These are phyloP conservation scores for Suillus occidentalis DNA, from an alignment of 768 basidiomycete species.

Conservation along the genomic window DNA sequence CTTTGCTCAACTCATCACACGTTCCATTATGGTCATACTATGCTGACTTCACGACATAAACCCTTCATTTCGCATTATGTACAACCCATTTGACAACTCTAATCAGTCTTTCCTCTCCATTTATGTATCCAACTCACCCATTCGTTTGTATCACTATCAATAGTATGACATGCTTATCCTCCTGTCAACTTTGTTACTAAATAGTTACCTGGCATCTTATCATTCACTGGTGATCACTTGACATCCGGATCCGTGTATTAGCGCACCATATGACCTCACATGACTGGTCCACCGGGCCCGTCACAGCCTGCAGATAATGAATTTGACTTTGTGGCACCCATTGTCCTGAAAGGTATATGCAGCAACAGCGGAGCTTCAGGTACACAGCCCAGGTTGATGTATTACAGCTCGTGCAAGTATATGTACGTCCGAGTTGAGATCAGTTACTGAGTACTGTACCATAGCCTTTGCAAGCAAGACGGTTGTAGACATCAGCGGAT, in stretches of 20 bases:
- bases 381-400: too few relatives aligned
- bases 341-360: too few relatives aligned
- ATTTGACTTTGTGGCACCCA: neutral
- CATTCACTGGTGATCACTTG: neutral
- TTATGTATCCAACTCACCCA: constrained; percentile 5
- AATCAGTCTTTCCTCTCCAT: neutral
- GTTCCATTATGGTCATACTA: neutral
- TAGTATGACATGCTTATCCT: neutral
- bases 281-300: neutral
- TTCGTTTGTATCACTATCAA: constrained; percentile 13
- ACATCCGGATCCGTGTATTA: neutral
- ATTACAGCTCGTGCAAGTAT: too few relatives aligned
- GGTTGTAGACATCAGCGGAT: too few relatives aligned
- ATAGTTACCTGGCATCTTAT: neutral
- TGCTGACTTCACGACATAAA: neutral
- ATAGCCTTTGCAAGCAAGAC: too few relatives aligned
- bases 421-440: too few relatives aligned
- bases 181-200: neutral
- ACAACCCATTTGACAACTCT: constrained; percentile 1
- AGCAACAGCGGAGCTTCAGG: neutral
- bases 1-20: neutral
- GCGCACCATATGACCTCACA: neutral
- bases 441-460: too few relatives aligned
- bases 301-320: neutral
- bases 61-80: neutral